Conservation (phyloP, 805 yeast species). For the Pichia thaimueangensis region DNA sequence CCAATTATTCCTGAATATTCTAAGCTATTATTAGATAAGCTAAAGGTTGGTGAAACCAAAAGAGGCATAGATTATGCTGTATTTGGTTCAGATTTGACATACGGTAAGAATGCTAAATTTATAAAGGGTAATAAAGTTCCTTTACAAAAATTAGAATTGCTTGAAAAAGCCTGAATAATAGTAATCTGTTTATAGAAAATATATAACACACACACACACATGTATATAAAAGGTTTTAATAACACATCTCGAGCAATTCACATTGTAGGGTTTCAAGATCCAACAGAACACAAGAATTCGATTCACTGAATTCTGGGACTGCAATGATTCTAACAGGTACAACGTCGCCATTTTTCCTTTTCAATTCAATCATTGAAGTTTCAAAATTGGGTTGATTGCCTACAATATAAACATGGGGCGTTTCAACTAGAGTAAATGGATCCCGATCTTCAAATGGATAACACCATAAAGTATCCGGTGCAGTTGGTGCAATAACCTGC, state of each 20-base stretch:
- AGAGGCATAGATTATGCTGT: conserved; percentile 40
- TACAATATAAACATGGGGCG: conserved; percentile 80
- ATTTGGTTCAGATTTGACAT: conserved; percentile 52
- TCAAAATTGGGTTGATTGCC: conserved; percentile 75
- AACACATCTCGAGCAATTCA: conserved; percentile 37
- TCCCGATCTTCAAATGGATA: conserved; percentile 74
- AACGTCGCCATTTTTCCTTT: conserved; percentile 25
- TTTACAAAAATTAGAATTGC: conserved; percentile 21
- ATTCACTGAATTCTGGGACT: conserved; percentile 62
- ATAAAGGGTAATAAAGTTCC: conserved; percentile 31
- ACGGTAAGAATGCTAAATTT: conserved; percentile 45
- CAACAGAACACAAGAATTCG: conserved; percentile 60
- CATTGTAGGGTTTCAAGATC: conserved; percentile 53
- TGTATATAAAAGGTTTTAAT: conserved; percentile 3
- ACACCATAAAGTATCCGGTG: conserved; percentile 91
- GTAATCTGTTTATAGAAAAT: no score
- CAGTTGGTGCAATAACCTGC: conserved; percentile 89
- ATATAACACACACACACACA: no score
- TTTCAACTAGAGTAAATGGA: conserved; percentile 73
- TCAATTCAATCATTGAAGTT: conserved; percentile 35
- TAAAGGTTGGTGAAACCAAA: conserved; percentile 43
- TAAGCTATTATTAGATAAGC: conserved; percentile 47
- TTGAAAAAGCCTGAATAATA: no score
- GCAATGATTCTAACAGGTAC: conserved; percentile 46
- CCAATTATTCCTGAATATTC: conserved; percentile 73